Conservation (phyloP, 106 monocot genomes). For the Alisma plantagoaquatica region DNA sequence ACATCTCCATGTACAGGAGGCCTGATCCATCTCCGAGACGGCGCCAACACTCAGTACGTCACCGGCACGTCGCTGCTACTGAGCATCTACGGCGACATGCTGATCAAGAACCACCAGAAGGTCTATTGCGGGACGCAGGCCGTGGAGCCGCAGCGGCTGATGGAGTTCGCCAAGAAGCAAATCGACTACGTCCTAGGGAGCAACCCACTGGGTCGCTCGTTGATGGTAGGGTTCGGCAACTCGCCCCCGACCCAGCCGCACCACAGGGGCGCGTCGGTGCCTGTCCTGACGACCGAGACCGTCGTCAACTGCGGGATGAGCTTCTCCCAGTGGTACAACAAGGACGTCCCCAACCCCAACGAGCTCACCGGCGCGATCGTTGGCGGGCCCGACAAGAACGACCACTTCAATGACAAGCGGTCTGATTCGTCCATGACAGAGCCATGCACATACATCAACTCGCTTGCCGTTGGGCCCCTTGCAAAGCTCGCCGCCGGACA, state of each 20-base stretch:
- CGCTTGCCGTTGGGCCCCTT: slow-evolving; percentile 73
- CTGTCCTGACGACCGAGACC: slow-evolving; percentile 9
- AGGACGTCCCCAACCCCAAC: slow-evolving; percentile 48
- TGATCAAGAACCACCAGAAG: slow-evolving; percentile 25
- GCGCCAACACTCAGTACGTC: slow-evolving; percentile 94
- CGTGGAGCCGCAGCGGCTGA: slow-evolving; percentile 38
- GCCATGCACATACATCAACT: slow-evolving; percentile 85
- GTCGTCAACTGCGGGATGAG: slow-evolving; percentile 55
- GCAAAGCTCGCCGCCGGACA: slow-evolving; percentile 52
- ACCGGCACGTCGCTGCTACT: slow-evolving; percentile 66
- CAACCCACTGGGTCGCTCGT: slow-evolving; percentile 66
- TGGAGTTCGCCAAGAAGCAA: slow-evolving; percentile 81
- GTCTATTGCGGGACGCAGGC: slow-evolving; percentile 52
- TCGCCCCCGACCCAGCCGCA: slow-evolving; percentile 65
- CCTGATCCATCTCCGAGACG: slow-evolving; percentile 69
- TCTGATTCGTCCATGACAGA: slow-evolving; percentile 43
- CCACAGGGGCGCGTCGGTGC: slow-evolving; percentile 81
- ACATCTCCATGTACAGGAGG: slow-evolving; percentile 31
- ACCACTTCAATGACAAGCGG: slow-evolving; percentile 63
- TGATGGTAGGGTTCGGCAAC: slow-evolving; percentile 75
- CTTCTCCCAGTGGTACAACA: slow-evolving; percentile 57
- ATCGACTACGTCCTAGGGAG: slow-evolving; percentile 84
- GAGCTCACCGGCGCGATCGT: slow-evolving; percentile 88
- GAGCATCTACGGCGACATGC: slow-evolving; percentile 60
- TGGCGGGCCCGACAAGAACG: slow-evolving; percentile 67